phyloP scores from a whole-genome alignment of 805 yeast genomes.

The Ogataea nonfermentans region DNA sequence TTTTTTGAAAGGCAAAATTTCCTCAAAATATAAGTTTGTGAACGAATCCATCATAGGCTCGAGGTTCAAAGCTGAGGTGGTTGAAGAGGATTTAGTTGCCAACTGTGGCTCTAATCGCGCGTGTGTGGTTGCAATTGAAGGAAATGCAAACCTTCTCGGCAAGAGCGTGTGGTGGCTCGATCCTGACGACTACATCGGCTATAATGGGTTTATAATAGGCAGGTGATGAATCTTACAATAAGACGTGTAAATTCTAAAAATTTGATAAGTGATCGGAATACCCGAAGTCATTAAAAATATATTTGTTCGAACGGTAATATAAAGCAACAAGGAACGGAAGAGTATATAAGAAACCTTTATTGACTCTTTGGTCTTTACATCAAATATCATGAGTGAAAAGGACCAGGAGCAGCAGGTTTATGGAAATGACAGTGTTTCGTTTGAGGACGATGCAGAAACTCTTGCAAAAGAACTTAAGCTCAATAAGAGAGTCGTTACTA shows the following conservation, averaged over 20 bases:
- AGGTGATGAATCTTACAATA: slow-evolving; percentile 11
- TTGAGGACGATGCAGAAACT: slow-evolving; percentile 13
- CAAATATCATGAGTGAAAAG: neutral
- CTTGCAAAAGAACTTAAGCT: slow-evolving; percentile 19
- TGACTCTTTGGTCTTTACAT: too few relatives aligned
- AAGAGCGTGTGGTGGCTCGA: slow-evolving; percentile 25
- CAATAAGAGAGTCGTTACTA: slow-evolving; percentile 22
- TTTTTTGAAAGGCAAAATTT: slow-evolving; percentile 16
- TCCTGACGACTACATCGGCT: slow-evolving; percentile 22
- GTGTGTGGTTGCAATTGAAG: slow-evolving; percentile 26
- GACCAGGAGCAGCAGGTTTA: neutral
- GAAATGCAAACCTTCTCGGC: slow-evolving; percentile 26
- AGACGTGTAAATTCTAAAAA: neutral
- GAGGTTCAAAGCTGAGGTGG: slow-evolving; percentile 19
- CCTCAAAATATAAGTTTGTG: slow-evolving; percentile 9
- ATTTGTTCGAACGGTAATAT: too few relatives aligned
- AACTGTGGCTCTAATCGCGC: slow-evolving; percentile 22
- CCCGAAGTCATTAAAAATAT: too few relatives aligned
- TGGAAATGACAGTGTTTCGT: neutral
- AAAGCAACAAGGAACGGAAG: too few relatives aligned
- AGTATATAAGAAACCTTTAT: neutral
- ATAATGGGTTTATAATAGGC: slow-evolving; percentile 21
- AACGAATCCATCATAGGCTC: slow-evolving; percentile 31
- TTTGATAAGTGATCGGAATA: neutral
- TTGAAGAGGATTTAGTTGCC: slow-evolving; percentile 18